Conservation (phyloP, 139 green algal species). For the Chlorella sorokiniana region DNA sequence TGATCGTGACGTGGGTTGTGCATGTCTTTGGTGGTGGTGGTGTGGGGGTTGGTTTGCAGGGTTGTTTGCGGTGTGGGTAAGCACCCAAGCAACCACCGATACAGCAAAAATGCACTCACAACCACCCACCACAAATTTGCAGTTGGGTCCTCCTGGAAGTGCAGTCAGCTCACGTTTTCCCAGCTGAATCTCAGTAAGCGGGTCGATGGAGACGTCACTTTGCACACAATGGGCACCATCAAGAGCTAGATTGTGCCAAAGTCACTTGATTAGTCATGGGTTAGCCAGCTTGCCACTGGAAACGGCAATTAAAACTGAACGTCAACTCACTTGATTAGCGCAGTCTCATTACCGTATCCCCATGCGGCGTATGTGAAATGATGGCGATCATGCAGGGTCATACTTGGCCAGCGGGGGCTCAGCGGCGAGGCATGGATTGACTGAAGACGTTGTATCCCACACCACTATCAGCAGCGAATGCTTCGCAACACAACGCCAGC, state of each 20-base stretch:
- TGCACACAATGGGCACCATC: no score
- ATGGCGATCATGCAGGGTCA: neutral
- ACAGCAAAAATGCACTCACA: no score
- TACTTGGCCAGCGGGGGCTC: neutral
- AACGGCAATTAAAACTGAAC: neutral
- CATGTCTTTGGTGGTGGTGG: no score
- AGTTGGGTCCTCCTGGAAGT: neutral
- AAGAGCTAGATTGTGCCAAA: no score
- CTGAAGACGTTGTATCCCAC: neutral
- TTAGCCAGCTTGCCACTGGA: neutral
- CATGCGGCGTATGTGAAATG: constrained; percentile 3
- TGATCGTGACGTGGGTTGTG: no score
- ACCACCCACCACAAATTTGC: constrained; percentile 18
- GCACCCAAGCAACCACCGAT: no score
- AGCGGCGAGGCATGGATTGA: neutral
- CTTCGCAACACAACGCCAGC: constrained; percentile 7
- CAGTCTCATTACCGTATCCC: constrained; percentile 4
- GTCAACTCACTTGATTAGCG: constrained; percentile 23
- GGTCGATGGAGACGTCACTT: constrained; percentile 1
- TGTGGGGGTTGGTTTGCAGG: no score
- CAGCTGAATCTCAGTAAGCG: neutral
- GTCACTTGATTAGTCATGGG: no score
- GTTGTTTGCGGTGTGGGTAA: no score
- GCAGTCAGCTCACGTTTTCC: neutral
- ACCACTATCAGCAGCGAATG: constrained; percentile 12